Evolutionary conservation across 345 rosid species (phyloP).

Genomic region (Boechera divaricarpa): DNA sequence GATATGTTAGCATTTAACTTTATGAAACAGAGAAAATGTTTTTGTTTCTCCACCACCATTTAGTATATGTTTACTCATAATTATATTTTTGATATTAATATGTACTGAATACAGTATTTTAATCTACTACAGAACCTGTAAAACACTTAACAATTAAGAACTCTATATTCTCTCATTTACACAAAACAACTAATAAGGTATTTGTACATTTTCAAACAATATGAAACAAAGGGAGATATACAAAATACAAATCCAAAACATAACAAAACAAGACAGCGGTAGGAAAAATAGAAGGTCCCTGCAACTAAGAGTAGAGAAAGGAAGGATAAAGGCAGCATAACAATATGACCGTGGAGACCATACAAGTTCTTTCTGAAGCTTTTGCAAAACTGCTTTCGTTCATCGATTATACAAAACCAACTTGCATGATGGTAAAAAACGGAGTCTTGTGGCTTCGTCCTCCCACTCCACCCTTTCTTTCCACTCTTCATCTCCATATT

Average conservation of each 20-base stretch:
- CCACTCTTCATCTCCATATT: slow-evolving; percentile 16
- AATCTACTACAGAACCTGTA: too few relatives aligned
- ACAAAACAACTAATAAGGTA: neutral
- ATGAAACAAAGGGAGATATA: neutral
- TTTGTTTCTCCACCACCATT: too few relatives aligned
- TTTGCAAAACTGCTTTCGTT: neutral
- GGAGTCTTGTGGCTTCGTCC: slow-evolving; percentile 20
- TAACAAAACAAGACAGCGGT: neutral
- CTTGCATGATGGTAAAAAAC: slow-evolving; percentile 26
- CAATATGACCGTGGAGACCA: neutral
- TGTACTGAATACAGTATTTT: too few relatives aligned
- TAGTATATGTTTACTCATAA: too few relatives aligned
- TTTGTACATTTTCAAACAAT: too few relatives aligned
- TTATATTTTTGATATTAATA: too few relatives aligned
- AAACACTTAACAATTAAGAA: too few relatives aligned
- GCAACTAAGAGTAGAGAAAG: neutral
- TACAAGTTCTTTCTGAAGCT: neutral
- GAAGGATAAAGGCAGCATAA: neutral
- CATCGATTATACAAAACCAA: slow-evolving; percentile 22
- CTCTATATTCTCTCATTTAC: too few relatives aligned
- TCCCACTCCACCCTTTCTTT: slow-evolving; percentile 21
- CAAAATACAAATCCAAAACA: slow-evolving; percentile 9
- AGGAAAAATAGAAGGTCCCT: neutral
- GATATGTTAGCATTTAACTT: too few relatives aligned
- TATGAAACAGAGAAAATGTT: too few relatives aligned